A percentile compares a stretch with the other conserved stretches of the same genome.
Evolutionary conservation across 1,284 basidiomycete species (phyloP).

Genomic region (Cryptococcus neoformans): DNA sequence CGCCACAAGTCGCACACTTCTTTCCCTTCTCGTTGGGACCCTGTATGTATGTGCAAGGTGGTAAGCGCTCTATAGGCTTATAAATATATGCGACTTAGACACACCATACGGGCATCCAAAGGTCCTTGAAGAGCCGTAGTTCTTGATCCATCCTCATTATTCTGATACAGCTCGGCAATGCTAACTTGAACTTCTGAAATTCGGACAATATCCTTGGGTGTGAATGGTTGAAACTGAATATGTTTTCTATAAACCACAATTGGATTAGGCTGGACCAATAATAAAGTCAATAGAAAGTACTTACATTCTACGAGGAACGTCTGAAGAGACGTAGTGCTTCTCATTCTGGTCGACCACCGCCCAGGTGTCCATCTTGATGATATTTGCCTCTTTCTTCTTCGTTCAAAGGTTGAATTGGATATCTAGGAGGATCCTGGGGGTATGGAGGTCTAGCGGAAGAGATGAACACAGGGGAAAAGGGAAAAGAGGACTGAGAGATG

Average conservation of each 20-base stretch:
- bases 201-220: slow-evolving; percentile 88
- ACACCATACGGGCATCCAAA: slow-evolving; percentile 79
- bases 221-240: slow-evolving; percentile 88
- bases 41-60: slow-evolving; percentile 49
- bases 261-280: not conserved
- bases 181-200: slow-evolving; percentile 93
- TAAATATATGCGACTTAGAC: slow-evolving; percentile 8
- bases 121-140: slow-evolving; percentile 88
- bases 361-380: not conserved
- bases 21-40: slow-evolving; percentile 93
- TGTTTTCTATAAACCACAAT: slow-evolving; percentile 62
- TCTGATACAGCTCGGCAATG: slow-evolving; percentile 78
- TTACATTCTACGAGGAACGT: slow-evolving; percentile 89
- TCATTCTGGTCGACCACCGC: slow-evolving; percentile 35
- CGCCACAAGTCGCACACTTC: slow-evolving; percentile 92
- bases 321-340: slow-evolving; percentile 81
- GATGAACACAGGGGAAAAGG: too few species aligned
- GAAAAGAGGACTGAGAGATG: too few species aligned
- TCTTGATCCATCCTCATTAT: slow-evolving; percentile 50
- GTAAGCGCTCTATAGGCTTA: not conserved
- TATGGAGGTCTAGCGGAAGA: too few species aligned
- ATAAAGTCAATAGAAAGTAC: slow-evolving; percentile 32
- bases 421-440: too few species aligned
- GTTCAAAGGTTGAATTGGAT: too few species aligned
- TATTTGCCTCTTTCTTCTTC: too few species aligned